Evolutionary conservation across 169 alveolate species (phyloP).

Genomic region (Eimeria nieschulzi): DNA sequence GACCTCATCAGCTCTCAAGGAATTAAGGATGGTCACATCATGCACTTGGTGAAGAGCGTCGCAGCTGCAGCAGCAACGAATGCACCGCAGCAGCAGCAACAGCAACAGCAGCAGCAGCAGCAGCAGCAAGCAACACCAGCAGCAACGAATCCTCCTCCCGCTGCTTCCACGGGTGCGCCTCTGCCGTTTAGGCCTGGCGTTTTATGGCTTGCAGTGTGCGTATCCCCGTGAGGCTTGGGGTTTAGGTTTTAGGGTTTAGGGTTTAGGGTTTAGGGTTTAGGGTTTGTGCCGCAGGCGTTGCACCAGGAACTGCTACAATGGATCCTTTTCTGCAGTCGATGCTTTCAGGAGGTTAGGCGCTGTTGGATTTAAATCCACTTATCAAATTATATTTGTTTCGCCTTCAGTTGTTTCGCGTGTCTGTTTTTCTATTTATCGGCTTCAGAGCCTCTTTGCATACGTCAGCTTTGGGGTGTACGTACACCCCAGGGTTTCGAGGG

Average conservation of each 20-base stretch:
- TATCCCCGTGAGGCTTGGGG: neutral
- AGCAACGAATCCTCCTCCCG: slow-evolving; percentile 32
- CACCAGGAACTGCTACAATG: neutral
- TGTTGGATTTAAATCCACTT: neutral
- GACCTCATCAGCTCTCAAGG: slow-evolving; percentile 83
- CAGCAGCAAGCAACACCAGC: slow-evolving; percentile 20
- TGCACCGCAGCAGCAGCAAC: slow-evolving; percentile 43
- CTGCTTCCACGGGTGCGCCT: slow-evolving; percentile 38
- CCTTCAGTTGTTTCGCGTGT: neutral
- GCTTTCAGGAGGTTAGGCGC: neutral
- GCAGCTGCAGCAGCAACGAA: slow-evolving; percentile 73
- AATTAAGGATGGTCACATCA: slow-evolving; percentile 90
- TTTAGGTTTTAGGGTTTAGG: neutral
- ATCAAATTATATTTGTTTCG: neutral
- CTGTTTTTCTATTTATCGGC: neutral
- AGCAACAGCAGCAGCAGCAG: slow-evolving; percentile 23
- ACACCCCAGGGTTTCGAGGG: neutral
- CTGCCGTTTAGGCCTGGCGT: neutral
- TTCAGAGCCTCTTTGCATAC: neutral
- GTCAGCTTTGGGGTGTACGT: neutral
- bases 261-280: neutral
- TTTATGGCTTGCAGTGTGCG: neutral
- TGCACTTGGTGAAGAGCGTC: slow-evolving; percentile 91
- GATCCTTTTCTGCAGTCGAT: slow-evolving; percentile 6
- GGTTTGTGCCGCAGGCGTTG: slow-evolving; percentile 9